Percentiles rank a stretch among this genome's conserved stretches.
These are phyloP conservation scores for Chaetomium fimeti DNA, from an alignment of 495 filamentous ascomycete genomes.

Conservation along the genomic window DNA sequence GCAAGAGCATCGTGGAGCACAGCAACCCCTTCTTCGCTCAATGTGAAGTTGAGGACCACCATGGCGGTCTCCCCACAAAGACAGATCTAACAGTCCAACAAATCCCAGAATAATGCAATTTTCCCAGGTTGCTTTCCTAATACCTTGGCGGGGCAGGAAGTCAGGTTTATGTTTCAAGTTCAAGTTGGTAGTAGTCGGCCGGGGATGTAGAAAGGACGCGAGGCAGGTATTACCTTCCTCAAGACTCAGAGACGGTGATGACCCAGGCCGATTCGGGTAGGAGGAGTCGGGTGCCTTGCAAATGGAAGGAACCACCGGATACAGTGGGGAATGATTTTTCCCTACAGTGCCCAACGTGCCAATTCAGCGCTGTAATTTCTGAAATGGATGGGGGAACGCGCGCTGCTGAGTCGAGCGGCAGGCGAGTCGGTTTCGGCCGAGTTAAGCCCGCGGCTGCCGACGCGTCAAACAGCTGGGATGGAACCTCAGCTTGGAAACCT, in stretches of 20 bases:
- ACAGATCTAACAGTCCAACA: background rate
- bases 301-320: conserved; percentile 5
- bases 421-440: background rate
- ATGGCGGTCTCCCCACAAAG: conserved; percentile 6
- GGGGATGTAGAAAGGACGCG: background rate
- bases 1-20: conserved; percentile 78
- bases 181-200: background rate
- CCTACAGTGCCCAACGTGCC: background rate
- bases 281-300: too few relatives aligned
- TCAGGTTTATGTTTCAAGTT: background rate
- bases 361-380: background rate
- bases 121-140: background rate
- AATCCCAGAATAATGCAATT: background rate
- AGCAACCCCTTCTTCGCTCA: conserved; percentile 70
- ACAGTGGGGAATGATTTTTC: background rate
- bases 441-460: background rate
- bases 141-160: background rate
- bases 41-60: conserved; percentile 67
- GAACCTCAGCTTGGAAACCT: too few relatives aligned
- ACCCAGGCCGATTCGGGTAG: too few relatives aligned
- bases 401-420: too few relatives aligned
- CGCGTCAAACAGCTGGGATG: background rate
- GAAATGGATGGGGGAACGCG: background rate
- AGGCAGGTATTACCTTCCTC: background rate
- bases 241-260: too few relatives aligned